A percentile compares a stretch with the other conserved stretches of the same genome.
phyloP scores from a whole-genome alignment of 306 rosid genomes.

The Argentina anserina region DNA sequence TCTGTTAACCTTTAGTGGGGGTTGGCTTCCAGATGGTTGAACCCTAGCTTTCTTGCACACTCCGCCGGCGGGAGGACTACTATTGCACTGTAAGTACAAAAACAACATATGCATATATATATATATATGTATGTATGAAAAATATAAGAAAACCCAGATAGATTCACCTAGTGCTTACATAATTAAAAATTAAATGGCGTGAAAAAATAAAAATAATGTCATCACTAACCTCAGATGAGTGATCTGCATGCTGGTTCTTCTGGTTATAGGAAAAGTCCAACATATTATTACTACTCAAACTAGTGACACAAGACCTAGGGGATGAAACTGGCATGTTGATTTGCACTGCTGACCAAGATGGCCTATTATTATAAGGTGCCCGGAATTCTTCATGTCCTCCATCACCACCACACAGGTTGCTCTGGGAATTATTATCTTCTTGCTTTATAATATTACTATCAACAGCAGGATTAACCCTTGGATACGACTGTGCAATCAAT shows the following conservation, averaged over 20 bases:
- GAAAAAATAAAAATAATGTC: background rate
- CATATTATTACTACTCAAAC: conserved; percentile 34
- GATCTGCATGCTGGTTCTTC: conserved; percentile 40
- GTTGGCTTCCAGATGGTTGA: conserved; percentile 64
- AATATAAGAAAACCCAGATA: background rate
- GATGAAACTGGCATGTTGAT: conserved; percentile 54
- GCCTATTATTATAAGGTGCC: conserved; percentile 7
- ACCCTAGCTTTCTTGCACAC: conserved; percentile 71
- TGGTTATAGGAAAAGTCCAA: conserved; percentile 59
- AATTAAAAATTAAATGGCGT: background rate
- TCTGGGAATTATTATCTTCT: conserved; percentile 34
- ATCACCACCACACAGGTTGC: conserved; percentile 28
- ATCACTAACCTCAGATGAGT: conserved; percentile 48
- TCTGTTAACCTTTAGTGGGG: conserved; percentile 58
- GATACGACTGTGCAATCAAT: conserved; percentile 8
- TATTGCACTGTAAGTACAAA: conserved; percentile 42
- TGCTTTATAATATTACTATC: conserved; percentile 48
- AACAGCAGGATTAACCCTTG: conserved; percentile 19
- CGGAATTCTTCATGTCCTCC: conserved; percentile 39
- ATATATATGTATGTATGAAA: too few relatives aligned
- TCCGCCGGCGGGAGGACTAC: conserved; percentile 46
- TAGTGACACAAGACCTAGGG: conserved; percentile 49
- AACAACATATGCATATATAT: background rate
- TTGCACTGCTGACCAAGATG: conserved; percentile 45
- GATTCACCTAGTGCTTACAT: background rate